Evolutionary conservation across 306 rosid species (phyloP), one percentile per base, ranked within the genome.

Genomic region (Trifolium repens): DNA sequence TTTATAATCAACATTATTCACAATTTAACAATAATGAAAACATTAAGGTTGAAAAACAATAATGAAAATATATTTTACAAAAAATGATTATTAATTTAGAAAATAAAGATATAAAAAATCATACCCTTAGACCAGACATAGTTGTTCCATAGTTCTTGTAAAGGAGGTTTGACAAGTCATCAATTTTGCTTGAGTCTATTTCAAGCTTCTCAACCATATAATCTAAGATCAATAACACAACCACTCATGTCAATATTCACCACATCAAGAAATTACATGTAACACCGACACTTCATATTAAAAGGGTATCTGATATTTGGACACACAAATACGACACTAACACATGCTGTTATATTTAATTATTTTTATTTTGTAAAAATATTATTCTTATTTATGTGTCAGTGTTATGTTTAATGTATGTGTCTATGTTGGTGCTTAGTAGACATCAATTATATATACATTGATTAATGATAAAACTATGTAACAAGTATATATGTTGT

Each of bases 121-220:
- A 52, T 96, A 96, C 99, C 96, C 93, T 89, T n/a, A 96, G 89
- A 80, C 99, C 99, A 84, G 98, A 92, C 99, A 96, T 88, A 55
- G 98, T 96, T 12, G 99, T 96, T 83, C 99, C 99, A 75, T 90
- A 96, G 37, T 96, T 84, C 84, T 86, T 92, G 88, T 96, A 96
- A 68, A 96, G 91, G 3, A 89, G 90, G 79, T 85, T 86, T 78
- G 93, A 81, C 80, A 90, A 79, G 58, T 85, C 87, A 73, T 79
- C 72, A 83, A 96, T 87, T 77, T 88, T 87, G 84, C 93, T 84
- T 79, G 72, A 81, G 13, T 92, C 91, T 69, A 94, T 90, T 54
- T 88, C 92, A 79, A 94, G 96, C 85, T 88, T 90, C 81, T 92
- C 97, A 42, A 88, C 86, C 97, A 94, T 88, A 65, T 90, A 94